phyloP scores from a whole-genome alignment of 208 protist species.

The Wallacemonas rigidus region DNA sequence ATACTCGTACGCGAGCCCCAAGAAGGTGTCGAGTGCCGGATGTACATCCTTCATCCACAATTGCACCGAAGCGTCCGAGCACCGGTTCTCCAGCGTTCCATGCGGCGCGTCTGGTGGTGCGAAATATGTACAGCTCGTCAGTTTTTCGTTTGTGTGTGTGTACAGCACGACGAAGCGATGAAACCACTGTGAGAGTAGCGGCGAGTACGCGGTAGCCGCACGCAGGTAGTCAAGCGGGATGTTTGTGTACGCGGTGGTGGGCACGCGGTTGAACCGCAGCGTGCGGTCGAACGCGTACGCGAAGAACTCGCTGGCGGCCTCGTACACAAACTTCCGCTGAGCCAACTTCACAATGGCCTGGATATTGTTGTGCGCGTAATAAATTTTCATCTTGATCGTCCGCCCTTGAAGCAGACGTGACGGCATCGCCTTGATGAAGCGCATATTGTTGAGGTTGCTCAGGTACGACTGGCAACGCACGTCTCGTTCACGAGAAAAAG shows the following conservation, averaged over 20 bases:
- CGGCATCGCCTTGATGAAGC: conserved; percentile 74
- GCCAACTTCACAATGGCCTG: conserved; percentile 81
- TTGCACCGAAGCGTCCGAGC: conserved; percentile 69
- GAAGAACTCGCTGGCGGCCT: conserved; percentile 73
- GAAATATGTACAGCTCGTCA: conserved; percentile 51
- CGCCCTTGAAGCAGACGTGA: conserved; percentile 58
- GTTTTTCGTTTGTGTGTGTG: conserved; percentile 59
- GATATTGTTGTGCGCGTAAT: conserved; percentile 77
- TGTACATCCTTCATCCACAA: conserved; percentile 90
- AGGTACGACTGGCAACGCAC: conserved; percentile 71
- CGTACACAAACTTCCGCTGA: conserved; percentile 80
- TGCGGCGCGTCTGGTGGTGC: neutral
- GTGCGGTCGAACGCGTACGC: conserved; percentile 70
- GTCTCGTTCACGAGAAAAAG: conserved; percentile 63
- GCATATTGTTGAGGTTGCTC: conserved; percentile 75
- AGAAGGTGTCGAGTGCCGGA: conserved; percentile 58
- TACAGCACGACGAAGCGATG: conserved; percentile 66
- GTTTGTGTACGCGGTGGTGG: conserved; percentile 57
- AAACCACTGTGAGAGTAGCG: conserved; percentile 82
- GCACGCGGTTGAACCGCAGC: conserved; percentile 67
- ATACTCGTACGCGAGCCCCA: conserved; percentile 67
- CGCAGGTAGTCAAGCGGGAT: conserved; percentile 78
- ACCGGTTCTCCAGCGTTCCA: conserved; percentile 25
- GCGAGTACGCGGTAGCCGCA: conserved; percentile 63
- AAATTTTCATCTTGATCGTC: conserved; percentile 82